Conservation (phyloP, 495 filamentous ascomycete species). For the Filosporella fistucella region DNA sequence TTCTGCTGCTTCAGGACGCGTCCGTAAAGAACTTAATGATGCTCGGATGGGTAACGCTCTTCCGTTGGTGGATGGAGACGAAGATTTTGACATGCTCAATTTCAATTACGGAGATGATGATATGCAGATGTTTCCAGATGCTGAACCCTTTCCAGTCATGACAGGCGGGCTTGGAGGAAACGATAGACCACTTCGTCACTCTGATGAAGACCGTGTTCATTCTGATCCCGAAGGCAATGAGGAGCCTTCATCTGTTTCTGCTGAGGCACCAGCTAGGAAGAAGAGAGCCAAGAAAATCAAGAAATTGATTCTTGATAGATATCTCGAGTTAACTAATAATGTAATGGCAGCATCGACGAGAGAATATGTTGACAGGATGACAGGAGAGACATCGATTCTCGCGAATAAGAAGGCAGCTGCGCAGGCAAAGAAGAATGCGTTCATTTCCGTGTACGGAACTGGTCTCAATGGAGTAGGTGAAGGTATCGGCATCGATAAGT, state of each 20-base stretch:
- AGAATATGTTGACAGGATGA: slow-evolving; percentile 24
- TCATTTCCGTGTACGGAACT: slow-evolving; percentile 44
- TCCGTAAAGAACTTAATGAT: slow-evolving; percentile 36
- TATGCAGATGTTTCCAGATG: slow-evolving; percentile 28
- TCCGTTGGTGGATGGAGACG: slow-evolving; percentile 23
- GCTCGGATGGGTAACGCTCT: slow-evolving; percentile 17
- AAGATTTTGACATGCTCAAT: slow-evolving; percentile 19
- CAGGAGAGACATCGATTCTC: slow-evolving; percentile 1
- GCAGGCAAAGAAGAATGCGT: slow-evolving; percentile 52
- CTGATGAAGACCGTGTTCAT: slow-evolving; percentile 8
- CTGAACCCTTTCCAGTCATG: slow-evolving; percentile 31
- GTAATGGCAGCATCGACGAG: slow-evolving; percentile 18
- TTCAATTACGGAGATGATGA: slow-evolving; percentile 22
- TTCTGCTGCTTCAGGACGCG: slow-evolving; percentile 32
- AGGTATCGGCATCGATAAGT: slow-evolving; percentile 35
- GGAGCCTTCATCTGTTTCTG: slow-evolving; percentile 22
- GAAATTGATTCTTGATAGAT: slow-evolving; percentile 13
- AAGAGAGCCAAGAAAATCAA: slow-evolving; percentile 10
- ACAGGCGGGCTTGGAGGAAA: slow-evolving; percentile 6
- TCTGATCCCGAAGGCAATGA: slow-evolving; percentile 10
- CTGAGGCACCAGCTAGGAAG: slow-evolving; percentile 14
- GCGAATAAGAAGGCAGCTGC: slow-evolving; percentile 30
- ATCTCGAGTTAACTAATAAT: slow-evolving; percentile 10
- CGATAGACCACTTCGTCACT: slow-evolving; percentile 12
- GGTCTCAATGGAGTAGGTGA: slow-evolving; percentile 55